Percentiles rank a stretch among this genome's conserved stretches.
phyloP scores from a whole-genome alignment of 2,329 filamentous ascomycete species.

The Aspergillus hortae region DNA sequence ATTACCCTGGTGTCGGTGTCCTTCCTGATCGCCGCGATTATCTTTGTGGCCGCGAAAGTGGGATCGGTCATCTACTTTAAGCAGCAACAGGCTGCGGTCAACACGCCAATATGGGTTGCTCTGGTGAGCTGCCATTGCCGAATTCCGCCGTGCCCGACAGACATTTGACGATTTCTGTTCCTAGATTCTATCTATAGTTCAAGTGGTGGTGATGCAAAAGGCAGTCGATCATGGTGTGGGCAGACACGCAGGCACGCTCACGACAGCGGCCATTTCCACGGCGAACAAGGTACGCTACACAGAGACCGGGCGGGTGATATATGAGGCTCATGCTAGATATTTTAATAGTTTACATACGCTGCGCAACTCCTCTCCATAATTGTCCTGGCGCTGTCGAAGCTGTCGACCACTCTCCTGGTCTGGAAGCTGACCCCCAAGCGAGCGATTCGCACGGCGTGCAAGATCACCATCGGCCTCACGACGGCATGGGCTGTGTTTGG shows the following conservation, averaged over 20 bases:
- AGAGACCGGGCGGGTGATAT: background rate
- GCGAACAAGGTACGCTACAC: slow-evolving; percentile 5
- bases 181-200: slow-evolving; percentile 5
- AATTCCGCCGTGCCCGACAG: no score
- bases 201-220: slow-evolving; percentile 11
- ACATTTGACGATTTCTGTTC: background rate
- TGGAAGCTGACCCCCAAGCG: slow-evolving; percentile 17
- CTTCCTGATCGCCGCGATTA: slow-evolving; percentile 10
- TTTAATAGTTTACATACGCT: slow-evolving; percentile 7
- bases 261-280: background rate
- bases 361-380: slow-evolving; percentile 7
- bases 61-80: slow-evolving; percentile 15
- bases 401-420: slow-evolving; percentile 16
- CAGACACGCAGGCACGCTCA: slow-evolving; percentile 4
- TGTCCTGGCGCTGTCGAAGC: slow-evolving; percentile 9
- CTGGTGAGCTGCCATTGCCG: slow-evolving; percentile 1
- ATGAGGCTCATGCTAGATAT: background rate
- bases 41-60: slow-evolving; percentile 12
- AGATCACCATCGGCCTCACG: slow-evolving; percentile 7
- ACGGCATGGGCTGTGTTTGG: slow-evolving; percentile 17
- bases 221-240: slow-evolving; percentile 12
- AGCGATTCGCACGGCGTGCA: slow-evolving; percentile 11
- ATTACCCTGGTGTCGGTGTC: slow-evolving; percentile 12
- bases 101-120: slow-evolving; percentile 14
- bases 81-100: slow-evolving; percentile 10